Base-by-base conservation (phyloP, 1,284 basidiomycete species). In the Ceratobasidium sp. region DNA sequence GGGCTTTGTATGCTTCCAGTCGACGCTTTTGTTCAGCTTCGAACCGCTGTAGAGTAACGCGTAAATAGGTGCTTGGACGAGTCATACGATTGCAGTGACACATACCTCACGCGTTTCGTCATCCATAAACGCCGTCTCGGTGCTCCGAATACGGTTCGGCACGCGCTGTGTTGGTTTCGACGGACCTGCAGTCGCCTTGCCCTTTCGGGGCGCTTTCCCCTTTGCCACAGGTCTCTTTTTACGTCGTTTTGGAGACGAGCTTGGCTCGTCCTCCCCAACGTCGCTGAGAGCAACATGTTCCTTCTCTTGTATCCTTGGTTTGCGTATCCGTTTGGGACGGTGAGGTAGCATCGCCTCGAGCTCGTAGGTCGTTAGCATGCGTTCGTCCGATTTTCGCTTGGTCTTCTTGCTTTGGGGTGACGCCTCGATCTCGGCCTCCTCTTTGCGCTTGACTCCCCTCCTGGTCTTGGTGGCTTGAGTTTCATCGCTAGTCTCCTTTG, bases 271-370 rank as follows among this genome's bases (percentile, higher is more conserved):
- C n/a, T 32, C 27, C 1, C 47, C 57, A 20, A 31, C 29, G 25
- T 64, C 60, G 47, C 60, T 64, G 31, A 64, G 45, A 17, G 60
- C 20, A n/a, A 64, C 38, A 20, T 52, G 3, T 22, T 64, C 60
- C n/a, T 32, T 31, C 7, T 64, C 42, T 49, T 47, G 22, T 12
- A 22, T n/a, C n/a, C 45, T 42, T 8, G 20, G 60, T 32, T 64
- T 64, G 13, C 60, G 60, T 22, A 20, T 29, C n/a, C 47, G 45
- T 13, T 25, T 64, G 47, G 42, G 40, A 25, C 60, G 60, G 29
- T 47, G 60, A 10, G 60, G 60, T 25, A 64, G 34, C 60, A 64
- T 64, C 6, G 60, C 60, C 45, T 64, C 60, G n/a, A 64, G 47
- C 32, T 64, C 60, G 34, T 64, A 64, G 32, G 60, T 64, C 12